phyloP scores from a whole-genome alignment of 1,284 basidiomycete genomes.

The Mycosarcoma maydis region DNA sequence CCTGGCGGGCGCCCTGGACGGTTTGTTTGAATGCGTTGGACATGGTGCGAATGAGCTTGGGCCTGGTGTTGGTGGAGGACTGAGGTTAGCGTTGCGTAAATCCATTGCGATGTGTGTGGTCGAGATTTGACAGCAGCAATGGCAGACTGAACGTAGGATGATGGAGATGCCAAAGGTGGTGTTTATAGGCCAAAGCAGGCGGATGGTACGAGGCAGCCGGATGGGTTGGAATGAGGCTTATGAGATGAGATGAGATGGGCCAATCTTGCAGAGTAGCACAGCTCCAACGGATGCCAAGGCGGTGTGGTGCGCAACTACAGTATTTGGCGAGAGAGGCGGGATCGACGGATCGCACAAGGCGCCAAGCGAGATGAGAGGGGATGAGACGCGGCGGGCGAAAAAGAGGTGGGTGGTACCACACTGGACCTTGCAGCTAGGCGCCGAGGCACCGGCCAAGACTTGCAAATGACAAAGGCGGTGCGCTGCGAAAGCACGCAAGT shows the following conservation, averaged over 20 bases:
- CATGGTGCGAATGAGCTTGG: constrained; percentile 40
- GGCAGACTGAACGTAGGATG: too few species aligned
- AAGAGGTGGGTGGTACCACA: neutral
- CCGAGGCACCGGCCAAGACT: neutral
- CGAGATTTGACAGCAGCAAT: too few species aligned
- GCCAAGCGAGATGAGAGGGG: constrained; percentile 1
- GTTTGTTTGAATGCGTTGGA: constrained; percentile 3
- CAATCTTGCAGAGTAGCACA: too few species aligned
- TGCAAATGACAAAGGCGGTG: neutral
- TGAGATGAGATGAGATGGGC: neutral
- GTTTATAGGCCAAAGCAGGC: neutral
- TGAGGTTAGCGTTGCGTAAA: constrained; percentile 7
- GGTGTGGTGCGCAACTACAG: too few species aligned
- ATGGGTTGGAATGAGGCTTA: neutral
- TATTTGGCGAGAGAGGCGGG: neutral
- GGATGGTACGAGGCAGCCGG: neutral
- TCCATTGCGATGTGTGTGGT: constrained; percentile 9
- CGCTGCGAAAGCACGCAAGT: too few species aligned
- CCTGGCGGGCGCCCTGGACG: constrained; percentile 9
- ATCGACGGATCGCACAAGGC: neutral
- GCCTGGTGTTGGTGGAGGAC: constrained; percentile 40
- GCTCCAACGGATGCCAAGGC: too few species aligned
- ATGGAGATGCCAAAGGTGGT: too few species aligned
- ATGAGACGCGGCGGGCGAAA: neutral
- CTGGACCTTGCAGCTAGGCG: neutral